A percentile compares a stretch with the other conserved stretches of the same genome.
Evolutionary conservation across 1,139 yeast genomes (phyloP).

Genomic region (Starmera stellimalicola): DNA sequence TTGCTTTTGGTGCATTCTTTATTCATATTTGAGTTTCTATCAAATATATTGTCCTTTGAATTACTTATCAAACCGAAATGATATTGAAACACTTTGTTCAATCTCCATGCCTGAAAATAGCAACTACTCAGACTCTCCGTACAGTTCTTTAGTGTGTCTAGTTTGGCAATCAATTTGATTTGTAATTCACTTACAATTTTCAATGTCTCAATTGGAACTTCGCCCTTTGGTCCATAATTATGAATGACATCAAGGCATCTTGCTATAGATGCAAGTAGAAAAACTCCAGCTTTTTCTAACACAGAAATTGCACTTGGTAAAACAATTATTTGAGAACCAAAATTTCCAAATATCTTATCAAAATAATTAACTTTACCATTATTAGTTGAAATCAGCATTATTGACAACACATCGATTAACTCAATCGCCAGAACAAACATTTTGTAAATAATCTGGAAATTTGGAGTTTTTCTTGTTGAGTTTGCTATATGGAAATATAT

Average conservation of each 20-base stretch:
- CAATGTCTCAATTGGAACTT: neutral
- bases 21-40: constrained; percentile 13
- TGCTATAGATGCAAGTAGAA: constrained; percentile 13
- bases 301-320: constrained; percentile 13
- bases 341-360: constrained; percentile 14
- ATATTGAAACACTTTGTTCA: constrained; percentile 26
- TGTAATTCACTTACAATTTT: constrained; percentile 11
- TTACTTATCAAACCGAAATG: constrained; percentile 20
- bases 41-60: constrained; percentile 22
- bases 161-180: constrained; percentile 7
- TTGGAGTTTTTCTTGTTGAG: constrained; percentile 10
- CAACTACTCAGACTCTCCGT: constrained; percentile 22
- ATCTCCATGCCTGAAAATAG: constrained; percentile 45
- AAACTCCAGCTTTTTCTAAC: constrained; percentile 16
- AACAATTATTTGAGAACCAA: constrained; percentile 14
- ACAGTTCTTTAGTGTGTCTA: constrained; percentile 15
- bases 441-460: constrained; percentile 5
- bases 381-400: constrained; percentile 13
- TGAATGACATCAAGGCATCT: constrained; percentile 19
- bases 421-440: constrained; percentile 11
- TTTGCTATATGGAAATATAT: constrained; percentile 18
- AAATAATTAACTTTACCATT: constrained; percentile 19
- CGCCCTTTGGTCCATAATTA: constrained; percentile 9
- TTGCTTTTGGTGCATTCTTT: constrained; percentile 8
- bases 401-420: constrained; percentile 11